A percentile compares a stretch with the other conserved stretches of the same genome.
Conservation (phyloP, 2,329 filamentous ascomycete species). For the Pyrenochaeta sp. region DNA sequence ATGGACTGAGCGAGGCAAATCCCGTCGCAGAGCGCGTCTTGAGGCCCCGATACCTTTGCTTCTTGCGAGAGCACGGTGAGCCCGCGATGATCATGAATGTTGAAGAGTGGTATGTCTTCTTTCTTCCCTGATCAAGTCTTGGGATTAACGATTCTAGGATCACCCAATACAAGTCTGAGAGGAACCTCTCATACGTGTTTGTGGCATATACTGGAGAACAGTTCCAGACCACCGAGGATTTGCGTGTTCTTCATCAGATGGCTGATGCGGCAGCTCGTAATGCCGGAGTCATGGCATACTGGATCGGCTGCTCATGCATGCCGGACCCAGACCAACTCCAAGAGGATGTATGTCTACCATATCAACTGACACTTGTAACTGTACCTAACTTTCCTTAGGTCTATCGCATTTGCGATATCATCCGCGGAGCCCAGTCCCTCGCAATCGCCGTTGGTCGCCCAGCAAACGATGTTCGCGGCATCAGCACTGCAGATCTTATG, state of each 20-base stretch:
- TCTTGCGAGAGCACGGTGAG: conserved; percentile 26
- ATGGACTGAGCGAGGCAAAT: conserved; percentile 21
- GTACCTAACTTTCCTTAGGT: conserved; percentile 27
- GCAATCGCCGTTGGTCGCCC: conserved; percentile 52
- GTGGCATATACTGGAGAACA: conserved; percentile 53
- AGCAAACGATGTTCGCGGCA: conserved; percentile 21
- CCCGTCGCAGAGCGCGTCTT: conserved; percentile 36
- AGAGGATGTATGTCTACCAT: conserved; percentile 31
- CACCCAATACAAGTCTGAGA: conserved; percentile 25
- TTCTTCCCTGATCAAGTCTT: not conserved
- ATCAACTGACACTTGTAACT: not conserved
- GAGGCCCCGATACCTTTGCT: conserved; percentile 38
- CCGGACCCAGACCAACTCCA: conserved; percentile 41
- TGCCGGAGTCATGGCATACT: conserved; percentile 51
- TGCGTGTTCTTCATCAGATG: conserved; percentile 44
- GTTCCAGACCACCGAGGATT: conserved; percentile 39
- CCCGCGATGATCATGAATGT: conserved; percentile 31
- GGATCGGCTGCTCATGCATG: conserved; percentile 55
- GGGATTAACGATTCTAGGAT: conserved; percentile 15
- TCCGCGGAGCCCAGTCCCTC: conserved; percentile 52
- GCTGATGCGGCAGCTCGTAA: conserved; percentile 49
- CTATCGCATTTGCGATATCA: conserved; percentile 56
- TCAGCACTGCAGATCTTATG: conserved; percentile 36
- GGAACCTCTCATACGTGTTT: conserved; percentile 48
- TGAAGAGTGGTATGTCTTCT: conserved; percentile 30